Evolutionary conservation across 495 filamentous ascomycete genomes (phyloP), one percentile per base, ranked within the genome.

Genomic region (Hypoxylon crocopeplum): DNA sequence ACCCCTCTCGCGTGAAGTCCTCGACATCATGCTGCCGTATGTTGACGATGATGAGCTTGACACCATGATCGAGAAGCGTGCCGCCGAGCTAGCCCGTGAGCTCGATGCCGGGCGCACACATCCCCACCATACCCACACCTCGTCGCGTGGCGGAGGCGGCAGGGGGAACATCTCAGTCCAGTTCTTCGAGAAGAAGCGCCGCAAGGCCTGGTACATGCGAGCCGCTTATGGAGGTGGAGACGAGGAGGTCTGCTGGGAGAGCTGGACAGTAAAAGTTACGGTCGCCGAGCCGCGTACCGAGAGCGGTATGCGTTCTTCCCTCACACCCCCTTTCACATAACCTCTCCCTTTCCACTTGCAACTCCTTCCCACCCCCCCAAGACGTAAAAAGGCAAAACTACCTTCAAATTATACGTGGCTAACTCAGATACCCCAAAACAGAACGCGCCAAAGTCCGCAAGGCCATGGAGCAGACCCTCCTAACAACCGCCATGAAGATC

Each of bases 161-260:
- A 84, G 91, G 34, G 92, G 90, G 20, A 84, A 89, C 55, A 86
- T 97, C 48, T 87, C 85, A 2, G 89, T 98, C 32, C 89, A 94
- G 72, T 98, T 98, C 75, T 93, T 95, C 62, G 95, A 98, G 78
- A 95, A 92, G 81, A 87, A 86, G 66, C 82, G 92, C 36, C 81
- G 87, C 62, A 93, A 93, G 73, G 82, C 84, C 3, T 95, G 90
- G 88, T 93, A 93, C 62, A 78, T 78, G 22, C 91, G 89, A 68
- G 86, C 82, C 0, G 81, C 79, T 30, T 91, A 94, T 47, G 90
- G 89, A 66, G 85, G 84, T 3, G 81, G 80, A 32, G 91, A 94
- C 44, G 92, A 98, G 69, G 93, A 97, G 70, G 85, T 97, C 1
- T 94, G 91, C 64, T 98, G 94, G 94, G 94, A 98, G 79, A 86